Conservation (phyloP, 768 basidiomycete species). For the Psilocybe sp. region DNA sequence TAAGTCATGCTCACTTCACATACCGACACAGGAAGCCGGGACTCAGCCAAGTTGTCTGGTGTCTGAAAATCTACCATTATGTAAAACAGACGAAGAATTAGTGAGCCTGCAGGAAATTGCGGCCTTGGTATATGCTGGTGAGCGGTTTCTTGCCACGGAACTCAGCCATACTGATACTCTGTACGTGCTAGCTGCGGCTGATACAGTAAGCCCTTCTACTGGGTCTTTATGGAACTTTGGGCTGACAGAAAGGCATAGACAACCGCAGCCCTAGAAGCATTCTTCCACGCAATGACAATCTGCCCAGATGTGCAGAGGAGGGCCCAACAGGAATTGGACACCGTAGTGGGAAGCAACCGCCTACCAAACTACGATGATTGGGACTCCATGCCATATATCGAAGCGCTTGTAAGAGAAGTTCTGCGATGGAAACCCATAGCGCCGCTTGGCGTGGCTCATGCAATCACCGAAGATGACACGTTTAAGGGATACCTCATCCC, state of each 20-base stretch:
- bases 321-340: conserved; percentile 29
- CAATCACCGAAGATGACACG: conserved; percentile 21
- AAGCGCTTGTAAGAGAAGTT: conserved; percentile 10
- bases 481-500: conserved; percentile 25
- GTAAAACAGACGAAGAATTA: conserved; percentile 3
- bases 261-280: conserved; percentile 12
- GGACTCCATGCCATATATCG: conserved; percentile 18
- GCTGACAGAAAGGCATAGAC: conserved; percentile 4
- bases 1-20: background rate
- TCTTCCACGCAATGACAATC: conserved; percentile 25
- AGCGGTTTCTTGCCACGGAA: background rate
- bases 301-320: conserved; percentile 26
- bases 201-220: conserved; percentile 7
- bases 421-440: conserved; percentile 17
- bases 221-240: background rate
- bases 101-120: conserved; percentile 9
- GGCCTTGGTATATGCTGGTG: conserved; percentile 15
- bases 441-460: conserved; percentile 20
- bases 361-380: conserved; percentile 22
- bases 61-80: conserved; percentile 1
- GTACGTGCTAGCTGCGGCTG: conserved; percentile 7
- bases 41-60: conserved; percentile 10
- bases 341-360: conserved; percentile 21
- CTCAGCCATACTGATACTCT: background rate
- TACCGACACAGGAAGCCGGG: conserved; percentile 9